Base-by-base conservation (phyloP, 2,329 filamentous ascomycete species). In the Cytospora paraplurivora region DNA sequence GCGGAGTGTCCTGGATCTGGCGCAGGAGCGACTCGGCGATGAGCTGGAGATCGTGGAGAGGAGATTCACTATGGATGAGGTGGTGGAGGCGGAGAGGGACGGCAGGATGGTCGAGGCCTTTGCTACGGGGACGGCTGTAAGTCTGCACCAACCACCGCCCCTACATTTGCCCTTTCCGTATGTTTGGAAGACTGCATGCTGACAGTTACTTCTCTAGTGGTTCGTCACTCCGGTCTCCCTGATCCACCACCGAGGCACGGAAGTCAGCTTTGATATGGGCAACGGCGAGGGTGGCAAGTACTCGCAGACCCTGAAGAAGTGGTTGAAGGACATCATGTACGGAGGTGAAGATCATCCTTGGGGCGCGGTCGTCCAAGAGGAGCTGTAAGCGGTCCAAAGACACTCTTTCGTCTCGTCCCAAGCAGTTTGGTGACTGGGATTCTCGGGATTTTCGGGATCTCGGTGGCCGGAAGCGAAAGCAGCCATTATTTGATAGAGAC, bases 31-130 rank as follows among this genome's bases (percentile, higher is more conserved):
- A 8, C 77, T 96, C 12, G 74, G 76, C 1, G 79, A 76, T 38
- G 80, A 86, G 67, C 61, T 88, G 1, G 89, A 93, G 69, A 82
- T 96, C 47, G 88, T 94, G 0, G 93, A 97, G 85, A 82, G 89
- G 68, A 87, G 87, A 68, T 95, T 94, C 77, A 92, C 87, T 27
- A 96, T 97, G 73, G 79, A 83, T 35, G 93, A 97, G 76, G 76
- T 97, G 17, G 73, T 87, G 34, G 84, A 89, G 72, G 92, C 93
- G 1, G 79, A 86, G 33, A 78, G 83, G 51, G 91, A 97, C 72
- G 92, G 91, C 3, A 82, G 93, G 2, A 76, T 97, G 51, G 75
- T 97, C 11, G 93, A 97, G 78, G 85, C 91, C 1, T 97, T 97
- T 73, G 91, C 90, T 8, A 87, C 90, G 38, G 93, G 94, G 19